phyloP scores from a whole-genome alignment of 495 filamentous ascomycete species.

The Trichoderma orchidacearum region DNA sequence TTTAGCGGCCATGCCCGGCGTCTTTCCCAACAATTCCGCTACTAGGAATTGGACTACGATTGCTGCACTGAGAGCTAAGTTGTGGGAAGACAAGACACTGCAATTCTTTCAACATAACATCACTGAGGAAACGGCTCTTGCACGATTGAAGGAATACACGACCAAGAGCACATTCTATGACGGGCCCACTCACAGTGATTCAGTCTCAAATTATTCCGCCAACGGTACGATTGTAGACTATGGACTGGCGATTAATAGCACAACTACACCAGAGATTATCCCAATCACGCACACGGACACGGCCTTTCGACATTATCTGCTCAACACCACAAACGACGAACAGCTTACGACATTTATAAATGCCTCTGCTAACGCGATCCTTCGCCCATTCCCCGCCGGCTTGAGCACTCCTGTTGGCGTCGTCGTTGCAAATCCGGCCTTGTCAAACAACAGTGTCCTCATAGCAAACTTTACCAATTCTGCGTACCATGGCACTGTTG shows the following conservation, averaged over 20 bases:
- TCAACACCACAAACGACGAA: slow-evolving; percentile 44
- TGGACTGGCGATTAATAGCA: slow-evolving; percentile 40
- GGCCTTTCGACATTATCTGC: slow-evolving; percentile 48
- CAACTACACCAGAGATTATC: slow-evolving; percentile 35
- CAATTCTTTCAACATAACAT: slow-evolving; percentile 42
- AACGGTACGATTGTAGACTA: slow-evolving; percentile 33
- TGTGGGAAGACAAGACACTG: slow-evolving; percentile 52
- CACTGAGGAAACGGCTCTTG: slow-evolving; percentile 23
- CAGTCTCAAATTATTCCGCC: slow-evolving; percentile 20
- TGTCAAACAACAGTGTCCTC: slow-evolving; percentile 31
- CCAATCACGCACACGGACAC: slow-evolving; percentile 51
- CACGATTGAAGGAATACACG: slow-evolving; percentile 33
- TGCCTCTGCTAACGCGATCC: slow-evolving; percentile 39
- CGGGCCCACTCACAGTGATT: not conserved
- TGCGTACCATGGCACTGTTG: slow-evolving; percentile 52
- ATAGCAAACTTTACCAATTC: slow-evolving; percentile 38
- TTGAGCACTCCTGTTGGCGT: slow-evolving; percentile 42
- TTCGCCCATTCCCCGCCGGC: slow-evolving; percentile 43
- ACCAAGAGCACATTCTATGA: slow-evolving; percentile 20
- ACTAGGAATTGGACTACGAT: slow-evolving; percentile 24
- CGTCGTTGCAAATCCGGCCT: slow-evolving; percentile 50
- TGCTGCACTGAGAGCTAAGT: slow-evolving; percentile 36
- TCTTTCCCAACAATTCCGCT: slow-evolving; percentile 29
- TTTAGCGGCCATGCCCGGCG: slow-evolving; percentile 28
- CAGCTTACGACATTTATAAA: slow-evolving; percentile 44